Percentiles rank a stretch among this genome's conserved stretches.
These are phyloP conservation scores for Phylloboletellus chloephorus DNA, from an alignment of 1,284 basidiomycete genomes.

Conservation along the genomic window DNA sequence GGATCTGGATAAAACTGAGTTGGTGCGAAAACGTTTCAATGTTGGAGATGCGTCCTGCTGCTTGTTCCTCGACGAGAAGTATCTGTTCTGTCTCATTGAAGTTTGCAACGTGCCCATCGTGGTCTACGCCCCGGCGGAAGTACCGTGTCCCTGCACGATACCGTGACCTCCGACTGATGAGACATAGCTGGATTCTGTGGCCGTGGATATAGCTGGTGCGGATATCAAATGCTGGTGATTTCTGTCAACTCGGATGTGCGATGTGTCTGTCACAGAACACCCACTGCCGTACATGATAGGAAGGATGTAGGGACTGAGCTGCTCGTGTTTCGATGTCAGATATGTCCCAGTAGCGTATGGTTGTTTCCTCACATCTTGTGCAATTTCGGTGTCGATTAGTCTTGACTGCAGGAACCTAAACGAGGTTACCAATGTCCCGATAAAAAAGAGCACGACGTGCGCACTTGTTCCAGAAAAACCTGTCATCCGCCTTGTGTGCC, in stretches of 20 bases:
- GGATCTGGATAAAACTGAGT: slow-evolving; percentile 87
- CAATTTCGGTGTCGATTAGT: slow-evolving; percentile 58
- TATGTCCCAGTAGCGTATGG: background rate
- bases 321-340: slow-evolving; percentile 19
- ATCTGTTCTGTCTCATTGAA: slow-evolving; percentile 96
- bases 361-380: slow-evolving; percentile 52
- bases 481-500: slow-evolving; percentile 72
- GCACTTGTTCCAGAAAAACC: slow-evolving; percentile 97
- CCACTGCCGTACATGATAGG: slow-evolving; percentile 90
- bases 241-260: slow-evolving; percentile 10
- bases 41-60: slow-evolving; percentile 38
- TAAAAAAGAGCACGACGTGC: slow-evolving; percentile 9
- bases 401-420: slow-evolving; percentile 65
- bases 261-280: slow-evolving; percentile 26
- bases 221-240: slow-evolving; percentile 74
- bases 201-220: slow-evolving; percentile 76
- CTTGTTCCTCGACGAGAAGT: slow-evolving; percentile 66
- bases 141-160: slow-evolving; percentile 95
- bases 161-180: slow-evolving; percentile 91
- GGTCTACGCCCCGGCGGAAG: slow-evolving; percentile 92
- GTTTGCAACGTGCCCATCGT: slow-evolving; percentile 79
- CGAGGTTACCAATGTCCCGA: slow-evolving; percentile 5
- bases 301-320: slow-evolving; percentile 86
- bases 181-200: slow-evolving; percentile 76
- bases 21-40: slow-evolving; percentile 53